Conservation (phyloP, 2,329 filamentous ascomycete species). For the Plectosphaerella plurivora region DNA sequence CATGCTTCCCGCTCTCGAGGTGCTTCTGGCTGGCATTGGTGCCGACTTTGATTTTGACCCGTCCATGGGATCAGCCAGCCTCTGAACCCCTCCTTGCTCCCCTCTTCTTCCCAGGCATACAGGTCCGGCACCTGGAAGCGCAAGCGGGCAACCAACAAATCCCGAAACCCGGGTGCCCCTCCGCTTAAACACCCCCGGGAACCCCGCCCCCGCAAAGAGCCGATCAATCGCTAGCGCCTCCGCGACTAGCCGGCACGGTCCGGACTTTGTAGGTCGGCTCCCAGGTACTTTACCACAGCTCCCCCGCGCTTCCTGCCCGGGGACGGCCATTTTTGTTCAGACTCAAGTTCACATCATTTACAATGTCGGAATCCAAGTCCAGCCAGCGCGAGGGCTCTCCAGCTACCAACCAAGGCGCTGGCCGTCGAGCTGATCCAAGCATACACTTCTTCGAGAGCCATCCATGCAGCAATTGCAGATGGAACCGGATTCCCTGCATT, state of each 20-base stretch:
- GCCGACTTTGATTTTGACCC: constrained; percentile 5
- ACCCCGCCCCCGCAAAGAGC: neutral
- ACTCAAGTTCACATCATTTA: neutral
- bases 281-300: neutral
- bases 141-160: no score
- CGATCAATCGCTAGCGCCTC: neutral
- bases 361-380: neutral
- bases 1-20: constrained; percentile 21
- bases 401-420: no score
- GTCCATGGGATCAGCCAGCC: neutral
- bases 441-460: neutral
- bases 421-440: no score
- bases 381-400: neutral
- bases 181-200: neutral
- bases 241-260: neutral
- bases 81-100: no score
- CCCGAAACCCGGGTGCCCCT: neutral
- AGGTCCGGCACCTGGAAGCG: no score
- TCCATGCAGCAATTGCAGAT: neutral
- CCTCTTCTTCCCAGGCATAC: no score
- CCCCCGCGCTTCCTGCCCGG: no score
- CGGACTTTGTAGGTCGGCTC: neutral
- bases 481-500: neutral
- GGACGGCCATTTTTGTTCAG: neutral
- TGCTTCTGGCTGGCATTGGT: constrained; percentile 22